phyloP scores from a whole-genome alignment of 148 eudicot genomes.

The Mesembryanthemum crystallinum region DNA sequence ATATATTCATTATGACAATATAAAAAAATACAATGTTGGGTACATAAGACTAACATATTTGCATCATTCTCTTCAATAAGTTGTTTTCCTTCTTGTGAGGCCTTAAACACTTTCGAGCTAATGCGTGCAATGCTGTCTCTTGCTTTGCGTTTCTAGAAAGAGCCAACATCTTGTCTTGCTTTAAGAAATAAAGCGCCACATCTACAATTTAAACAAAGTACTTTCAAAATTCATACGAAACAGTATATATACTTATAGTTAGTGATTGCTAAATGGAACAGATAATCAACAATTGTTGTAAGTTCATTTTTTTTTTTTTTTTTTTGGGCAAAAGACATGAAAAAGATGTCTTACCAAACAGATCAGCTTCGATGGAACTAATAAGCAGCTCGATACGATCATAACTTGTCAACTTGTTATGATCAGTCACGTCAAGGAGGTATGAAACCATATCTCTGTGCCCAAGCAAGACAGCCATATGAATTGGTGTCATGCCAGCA shows the following conservation, averaged over 20 bases:
- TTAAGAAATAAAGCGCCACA: slow-evolving; percentile 21
- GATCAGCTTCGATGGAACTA: slow-evolving; percentile 19
- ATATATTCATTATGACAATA: too few species aligned
- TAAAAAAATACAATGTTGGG: too few species aligned
- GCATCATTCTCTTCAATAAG: slow-evolving; percentile 8
- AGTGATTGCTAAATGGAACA: too few species aligned
- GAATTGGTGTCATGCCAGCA: slow-evolving; percentile 22
- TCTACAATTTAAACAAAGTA: too few species aligned
- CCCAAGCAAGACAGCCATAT: slow-evolving; percentile 30
- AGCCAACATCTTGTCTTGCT: slow-evolving; percentile 18
- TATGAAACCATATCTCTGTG: slow-evolving; percentile 27
- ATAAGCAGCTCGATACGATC: slow-evolving; percentile 25
- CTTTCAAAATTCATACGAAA: too few species aligned
- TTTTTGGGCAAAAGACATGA: too few species aligned
- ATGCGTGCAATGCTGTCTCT: slow-evolving; percentile 24
- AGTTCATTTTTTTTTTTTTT: too few species aligned
- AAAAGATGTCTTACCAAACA: slow-evolving; percentile 21
- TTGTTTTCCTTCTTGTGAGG: not conserved
- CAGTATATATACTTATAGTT: too few species aligned
- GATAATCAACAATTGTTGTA: too few species aligned
- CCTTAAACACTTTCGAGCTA: slow-evolving; percentile 18
- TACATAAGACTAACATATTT: slow-evolving; percentile 9
- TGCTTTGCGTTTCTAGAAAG: slow-evolving; percentile 5
- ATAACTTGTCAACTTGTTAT: not conserved
- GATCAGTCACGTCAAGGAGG: slow-evolving; percentile 10